Percentiles rank a stretch among this genome's conserved stretches.
Conservation (phyloP, 345 rosid genomes). For the Cochlearia excelsa region DNA sequence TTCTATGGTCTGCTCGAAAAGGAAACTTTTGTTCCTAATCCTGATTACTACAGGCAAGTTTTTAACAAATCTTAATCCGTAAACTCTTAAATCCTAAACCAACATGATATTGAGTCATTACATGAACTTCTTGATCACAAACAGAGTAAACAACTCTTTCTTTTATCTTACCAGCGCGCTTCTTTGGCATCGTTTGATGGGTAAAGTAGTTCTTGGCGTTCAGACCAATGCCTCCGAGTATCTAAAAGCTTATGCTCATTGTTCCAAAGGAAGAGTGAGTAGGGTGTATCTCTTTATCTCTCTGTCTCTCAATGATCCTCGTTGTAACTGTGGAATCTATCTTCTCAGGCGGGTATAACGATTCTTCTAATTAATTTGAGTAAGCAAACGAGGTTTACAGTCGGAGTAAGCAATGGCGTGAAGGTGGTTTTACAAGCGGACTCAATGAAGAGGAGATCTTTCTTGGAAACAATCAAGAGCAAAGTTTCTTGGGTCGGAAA, state of each 20-base stretch:
- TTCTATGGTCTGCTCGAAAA: conserved; percentile 78
- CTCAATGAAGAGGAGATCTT: conserved; percentile 32
- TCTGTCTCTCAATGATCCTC: conserved; percentile 36
- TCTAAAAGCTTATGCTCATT: conserved; percentile 78
- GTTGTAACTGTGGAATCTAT: conserved; percentile 26
- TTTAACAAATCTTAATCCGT: background rate
- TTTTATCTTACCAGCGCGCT: conserved; percentile 56
- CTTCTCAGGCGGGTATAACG: conserved; percentile 71
- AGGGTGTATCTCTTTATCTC: conserved; percentile 26
- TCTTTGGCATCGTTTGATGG: conserved; percentile 96
- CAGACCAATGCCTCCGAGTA: conserved; percentile 51
- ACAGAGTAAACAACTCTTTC: background rate
- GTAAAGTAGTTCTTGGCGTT: conserved; percentile 67
- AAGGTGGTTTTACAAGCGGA: conserved; percentile 33
- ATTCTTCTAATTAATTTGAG: conserved; percentile 77
- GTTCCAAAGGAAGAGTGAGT: conserved; percentile 88
- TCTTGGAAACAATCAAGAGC: conserved; percentile 47
- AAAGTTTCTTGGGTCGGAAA: conserved; percentile 63
- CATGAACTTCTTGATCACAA: background rate
- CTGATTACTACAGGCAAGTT: conserved; percentile 88
- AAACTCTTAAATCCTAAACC: background rate
- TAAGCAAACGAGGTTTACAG: conserved; percentile 53
- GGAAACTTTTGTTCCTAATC: conserved; percentile 66
- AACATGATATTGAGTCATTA: background rate
- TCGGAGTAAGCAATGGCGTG: conserved; percentile 47